Evolutionary conservation across 1,284 basidiomycete species (phyloP).

Genomic region (Ganoderma lingzhi): DNA sequence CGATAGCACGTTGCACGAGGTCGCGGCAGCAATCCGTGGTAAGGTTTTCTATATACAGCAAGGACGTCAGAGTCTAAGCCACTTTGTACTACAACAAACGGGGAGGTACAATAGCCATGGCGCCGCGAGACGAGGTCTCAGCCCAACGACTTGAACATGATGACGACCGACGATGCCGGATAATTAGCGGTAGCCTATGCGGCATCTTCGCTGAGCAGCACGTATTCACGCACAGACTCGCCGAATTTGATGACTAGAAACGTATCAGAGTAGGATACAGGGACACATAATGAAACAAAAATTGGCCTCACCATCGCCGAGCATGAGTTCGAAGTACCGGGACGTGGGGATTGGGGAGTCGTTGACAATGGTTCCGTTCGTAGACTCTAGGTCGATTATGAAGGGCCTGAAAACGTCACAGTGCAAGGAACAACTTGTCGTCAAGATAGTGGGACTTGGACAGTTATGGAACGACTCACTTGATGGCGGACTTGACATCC

Average conservation of each 20-base stretch:
- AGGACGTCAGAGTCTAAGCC: not conserved
- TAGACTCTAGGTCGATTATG: constrained; percentile 96
- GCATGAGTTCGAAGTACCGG: constrained; percentile 90
- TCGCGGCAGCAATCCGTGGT: not conserved
- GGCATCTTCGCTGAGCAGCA: constrained; percentile 85
- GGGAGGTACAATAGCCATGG: constrained; percentile 22
- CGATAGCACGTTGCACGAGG: not conserved
- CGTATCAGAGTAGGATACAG: not conserved
- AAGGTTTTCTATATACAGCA: not conserved
- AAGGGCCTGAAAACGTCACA: constrained; percentile 73
- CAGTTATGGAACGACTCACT: constrained; percentile 51
- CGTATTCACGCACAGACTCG: constrained; percentile 87
- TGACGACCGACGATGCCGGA: not conserved
- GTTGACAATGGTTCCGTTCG: constrained; percentile 95
- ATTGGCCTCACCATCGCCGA: constrained; percentile 81
- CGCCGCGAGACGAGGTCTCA: not conserved
- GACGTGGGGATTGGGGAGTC: constrained; percentile 85
- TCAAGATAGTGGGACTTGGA: not conserved
- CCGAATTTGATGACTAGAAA: constrained; percentile 90
- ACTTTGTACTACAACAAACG: constrained; percentile 19
- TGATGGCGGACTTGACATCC: constrained; percentile 75
- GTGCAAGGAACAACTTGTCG: constrained; percentile 3
- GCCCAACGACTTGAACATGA: not conserved
- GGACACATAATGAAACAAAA: constrained; percentile 3
- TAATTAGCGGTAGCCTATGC: constrained; percentile 41